These are phyloP conservation scores for Mycena filopes DNA, from an alignment of 768 basidiomycete species.

Conservation along the genomic window DNA sequence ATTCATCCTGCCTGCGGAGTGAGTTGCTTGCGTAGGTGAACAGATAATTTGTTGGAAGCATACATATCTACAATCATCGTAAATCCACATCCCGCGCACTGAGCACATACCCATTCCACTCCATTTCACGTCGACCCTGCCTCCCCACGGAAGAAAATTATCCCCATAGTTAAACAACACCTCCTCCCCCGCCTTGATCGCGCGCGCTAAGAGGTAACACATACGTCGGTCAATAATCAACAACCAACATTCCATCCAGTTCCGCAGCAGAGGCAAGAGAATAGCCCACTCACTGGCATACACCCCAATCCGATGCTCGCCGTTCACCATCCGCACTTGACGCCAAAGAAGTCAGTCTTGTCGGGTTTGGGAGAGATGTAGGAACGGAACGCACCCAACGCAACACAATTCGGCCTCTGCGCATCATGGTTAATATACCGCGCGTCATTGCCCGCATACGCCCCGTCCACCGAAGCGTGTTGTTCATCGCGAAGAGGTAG, in stretches of 20 bases:
- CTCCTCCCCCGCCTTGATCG: constrained; percentile 56
- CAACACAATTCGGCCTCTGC: constrained; percentile 54
- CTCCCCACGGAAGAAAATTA: constrained; percentile 49
- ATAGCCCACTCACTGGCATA: constrained; percentile 65
- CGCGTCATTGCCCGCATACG: constrained; percentile 68
- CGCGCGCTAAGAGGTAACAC: constrained; percentile 44
- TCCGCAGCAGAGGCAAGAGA: too few species aligned
- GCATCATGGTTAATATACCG: constrained; percentile 74
- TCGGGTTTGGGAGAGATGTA: too few species aligned
- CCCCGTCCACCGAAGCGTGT: constrained; percentile 62
- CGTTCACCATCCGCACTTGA: constrained; percentile 73
- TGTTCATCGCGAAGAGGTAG: constrained; percentile 71
- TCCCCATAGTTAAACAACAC: constrained; percentile 69
- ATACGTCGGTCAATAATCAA: neutral
- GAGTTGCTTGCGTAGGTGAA: too few species aligned
- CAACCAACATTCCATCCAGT: too few species aligned
- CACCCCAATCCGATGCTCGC: constrained; percentile 74
- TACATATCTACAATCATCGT: too few species aligned
- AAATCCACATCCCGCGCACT: too few species aligned
- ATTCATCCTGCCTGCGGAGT: too few species aligned
- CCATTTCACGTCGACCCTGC: too few species aligned
- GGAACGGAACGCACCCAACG: constrained; percentile 49
- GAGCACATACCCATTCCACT: too few species aligned
- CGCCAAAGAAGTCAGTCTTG: too few species aligned
- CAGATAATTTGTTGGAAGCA: too few species aligned